Percentiles rank a stretch among this genome's conserved stretches.
Evolutionary conservation across 352 stramenopile species (phyloP).

Genomic region (Aphanomyces euteiches): DNA sequence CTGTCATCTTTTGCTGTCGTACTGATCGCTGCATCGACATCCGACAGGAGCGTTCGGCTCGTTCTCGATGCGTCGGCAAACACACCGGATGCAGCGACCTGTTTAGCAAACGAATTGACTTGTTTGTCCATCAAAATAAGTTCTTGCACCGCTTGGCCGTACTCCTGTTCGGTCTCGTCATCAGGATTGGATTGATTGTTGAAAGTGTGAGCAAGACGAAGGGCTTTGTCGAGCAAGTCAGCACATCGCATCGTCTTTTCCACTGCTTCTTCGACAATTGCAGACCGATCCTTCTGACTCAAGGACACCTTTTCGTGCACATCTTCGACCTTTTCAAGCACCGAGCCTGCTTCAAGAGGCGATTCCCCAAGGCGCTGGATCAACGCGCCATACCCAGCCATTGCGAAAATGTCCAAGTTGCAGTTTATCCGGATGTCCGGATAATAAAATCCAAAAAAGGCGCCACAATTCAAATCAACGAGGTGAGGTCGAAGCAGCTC

Average conservation of each 20-base stretch:
- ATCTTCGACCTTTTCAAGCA: constrained; percentile 30
- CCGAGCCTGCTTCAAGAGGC: constrained; percentile 39
- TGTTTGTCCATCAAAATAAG: constrained; percentile 37
- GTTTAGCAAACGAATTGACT: constrained; percentile 58
- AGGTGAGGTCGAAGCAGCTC: not conserved
- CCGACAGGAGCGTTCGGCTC: constrained; percentile 52
- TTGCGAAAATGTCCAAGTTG: not conserved
- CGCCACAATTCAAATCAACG: not conserved
- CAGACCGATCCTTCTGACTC: not conserved
- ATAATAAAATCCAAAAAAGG: not conserved
- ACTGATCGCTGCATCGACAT: constrained; percentile 41
- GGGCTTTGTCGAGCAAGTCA: constrained; percentile 69
- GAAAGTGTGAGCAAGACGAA: constrained; percentile 48
- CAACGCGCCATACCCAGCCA: constrained; percentile 52
- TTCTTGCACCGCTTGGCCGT: constrained; percentile 39
- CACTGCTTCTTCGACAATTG: constrained; percentile 40
- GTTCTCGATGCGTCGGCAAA: constrained; percentile 47
- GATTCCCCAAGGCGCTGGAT: constrained; percentile 58
- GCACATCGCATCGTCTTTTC: constrained; percentile 65
- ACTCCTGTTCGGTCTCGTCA: constrained; percentile 43
- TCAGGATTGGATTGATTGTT: constrained; percentile 43
- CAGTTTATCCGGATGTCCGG: constrained; percentile 9
- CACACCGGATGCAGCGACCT: constrained; percentile 37
- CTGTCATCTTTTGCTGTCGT: constrained; percentile 30
- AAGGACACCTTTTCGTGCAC: not conserved